Evolutionary conservation across 805 yeast genomes (phyloP).

Genomic region (Yueomyces sinensis): DNA sequence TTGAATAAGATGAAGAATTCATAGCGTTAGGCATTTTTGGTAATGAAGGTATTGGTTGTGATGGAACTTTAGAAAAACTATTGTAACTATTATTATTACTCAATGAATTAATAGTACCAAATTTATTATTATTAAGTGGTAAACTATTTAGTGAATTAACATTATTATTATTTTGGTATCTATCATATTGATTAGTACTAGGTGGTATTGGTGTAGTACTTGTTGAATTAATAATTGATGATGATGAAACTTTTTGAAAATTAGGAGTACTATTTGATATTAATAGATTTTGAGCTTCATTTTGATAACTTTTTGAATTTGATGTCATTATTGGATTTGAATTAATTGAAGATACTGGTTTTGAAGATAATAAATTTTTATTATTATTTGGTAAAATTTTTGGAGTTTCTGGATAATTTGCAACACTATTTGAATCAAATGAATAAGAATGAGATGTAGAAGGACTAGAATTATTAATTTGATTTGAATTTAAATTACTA

Average conservation of each 20-base stretch:
- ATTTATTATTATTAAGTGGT: not conserved
- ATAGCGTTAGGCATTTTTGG: conserved; percentile 10
- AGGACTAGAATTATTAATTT: too few relatives aligned
- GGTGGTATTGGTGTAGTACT: too few relatives aligned
- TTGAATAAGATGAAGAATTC: not conserved
- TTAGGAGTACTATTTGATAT: not conserved
- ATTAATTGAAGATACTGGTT: conserved; percentile 2
- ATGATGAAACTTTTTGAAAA: too few relatives aligned
- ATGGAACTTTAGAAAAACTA: too few relatives aligned
- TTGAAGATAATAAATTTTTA: not conserved
- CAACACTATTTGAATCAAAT: not conserved
- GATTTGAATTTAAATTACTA: not conserved
- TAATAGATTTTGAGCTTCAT: not conserved
- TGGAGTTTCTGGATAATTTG: conserved; percentile 18
- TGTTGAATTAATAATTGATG: not conserved
- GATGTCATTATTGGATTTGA: conserved; percentile 3
- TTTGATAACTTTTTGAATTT: conserved; percentile 1
- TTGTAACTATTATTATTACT: too few relatives aligned
- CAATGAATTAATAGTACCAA: too few relatives aligned
- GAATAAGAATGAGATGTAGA: too few relatives aligned
- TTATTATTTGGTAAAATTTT: conserved; percentile 3
- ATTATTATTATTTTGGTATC: not conserved
- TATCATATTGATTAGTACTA: not conserved
- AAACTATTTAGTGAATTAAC: not conserved
- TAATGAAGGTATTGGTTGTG: conserved; percentile 1